phyloP scores from a whole-genome alignment of 495 filamentous ascomycete genomes.

The Penicillium argentinense region DNA sequence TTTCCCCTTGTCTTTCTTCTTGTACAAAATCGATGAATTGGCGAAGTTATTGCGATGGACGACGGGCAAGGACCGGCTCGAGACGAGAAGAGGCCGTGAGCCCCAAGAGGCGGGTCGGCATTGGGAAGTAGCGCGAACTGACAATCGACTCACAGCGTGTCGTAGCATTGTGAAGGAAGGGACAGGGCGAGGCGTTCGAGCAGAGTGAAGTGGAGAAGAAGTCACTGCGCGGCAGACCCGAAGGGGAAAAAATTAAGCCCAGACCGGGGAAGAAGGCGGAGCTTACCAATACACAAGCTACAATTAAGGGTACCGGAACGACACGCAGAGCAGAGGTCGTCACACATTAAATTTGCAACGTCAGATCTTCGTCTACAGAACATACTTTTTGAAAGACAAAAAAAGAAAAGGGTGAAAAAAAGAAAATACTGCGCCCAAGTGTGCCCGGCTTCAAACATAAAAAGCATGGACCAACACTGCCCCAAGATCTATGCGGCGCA shows the following conservation, averaged over 20 bases:
- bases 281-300: neutral
- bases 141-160: too few relatives aligned
- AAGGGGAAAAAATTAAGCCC: too few relatives aligned
- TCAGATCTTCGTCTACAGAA: conserved; percentile 36
- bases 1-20: conserved; percentile 42
- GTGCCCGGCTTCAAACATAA: conserved; percentile 31
- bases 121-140: neutral
- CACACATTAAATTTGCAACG: conserved; percentile 43
- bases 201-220: too few relatives aligned
- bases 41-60: conserved; percentile 20
- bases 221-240: too few relatives aligned
- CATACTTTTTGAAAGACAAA: conserved; percentile 38
- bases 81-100: neutral
- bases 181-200: too few relatives aligned
- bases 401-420: conserved; percentile 18
- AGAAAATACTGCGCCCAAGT: conserved; percentile 31
- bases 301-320: too few relatives aligned
- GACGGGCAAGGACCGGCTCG: neutral
- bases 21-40: conserved; percentile 28
- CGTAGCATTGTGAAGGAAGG: too few relatives aligned
- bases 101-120: neutral
- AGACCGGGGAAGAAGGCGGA: neutral
- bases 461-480: conserved; percentile 28
- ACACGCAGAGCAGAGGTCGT: conserved; percentile 21
- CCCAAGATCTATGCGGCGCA: conserved; percentile 26